Evolutionary conservation across 768 basidiomycete species (phyloP).

Genomic region (Tricholoma terreum): DNA sequence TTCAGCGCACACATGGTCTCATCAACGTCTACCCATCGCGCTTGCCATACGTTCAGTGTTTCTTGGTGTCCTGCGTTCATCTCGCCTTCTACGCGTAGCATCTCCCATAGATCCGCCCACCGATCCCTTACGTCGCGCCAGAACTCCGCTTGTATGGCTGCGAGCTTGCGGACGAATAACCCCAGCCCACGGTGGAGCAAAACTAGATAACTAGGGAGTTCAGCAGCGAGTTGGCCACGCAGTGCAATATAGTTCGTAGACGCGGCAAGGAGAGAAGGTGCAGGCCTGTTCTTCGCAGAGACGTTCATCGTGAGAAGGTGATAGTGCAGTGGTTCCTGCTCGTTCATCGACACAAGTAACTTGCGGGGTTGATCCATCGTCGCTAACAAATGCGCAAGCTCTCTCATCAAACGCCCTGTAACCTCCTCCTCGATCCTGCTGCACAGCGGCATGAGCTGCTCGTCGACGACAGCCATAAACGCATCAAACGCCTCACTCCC

Average conservation of each 20-base stretch:
- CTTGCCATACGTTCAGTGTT: conserved; percentile 69
- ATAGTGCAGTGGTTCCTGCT: conserved; percentile 70
- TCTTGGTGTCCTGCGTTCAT: conserved; percentile 63
- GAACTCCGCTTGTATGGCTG: conserved; percentile 55
- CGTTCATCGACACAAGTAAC: conserved; percentile 68
- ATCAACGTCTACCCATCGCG: conserved; percentile 67
- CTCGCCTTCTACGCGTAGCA: conserved; percentile 69
- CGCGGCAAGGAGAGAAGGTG: conserved; percentile 64
- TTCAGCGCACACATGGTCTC: conserved; percentile 36
- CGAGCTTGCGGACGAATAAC: conserved; percentile 48
- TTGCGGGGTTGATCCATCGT: conserved; percentile 62
- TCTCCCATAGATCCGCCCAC: conserved; percentile 87
- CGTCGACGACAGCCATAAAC: conserved; percentile 57
- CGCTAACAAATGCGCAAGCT: conserved; percentile 54
- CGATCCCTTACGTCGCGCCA: conserved; percentile 57
- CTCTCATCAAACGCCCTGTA: conserved; percentile 51
- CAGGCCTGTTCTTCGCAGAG: conserved; percentile 60
- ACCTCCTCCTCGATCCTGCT: conserved; percentile 52
- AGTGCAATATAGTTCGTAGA: conserved; percentile 77
- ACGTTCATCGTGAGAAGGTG: conserved; percentile 66
- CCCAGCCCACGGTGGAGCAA: conserved; percentile 61
- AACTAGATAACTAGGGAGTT: conserved; percentile 63
- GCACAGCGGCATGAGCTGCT: conserved; percentile 50
- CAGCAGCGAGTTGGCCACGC: conserved; percentile 64
- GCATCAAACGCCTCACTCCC: conserved; percentile 67